phyloP scores from a whole-genome alignment of 1,139 yeast species.

The Magnusiomyces ingens region DNA sequence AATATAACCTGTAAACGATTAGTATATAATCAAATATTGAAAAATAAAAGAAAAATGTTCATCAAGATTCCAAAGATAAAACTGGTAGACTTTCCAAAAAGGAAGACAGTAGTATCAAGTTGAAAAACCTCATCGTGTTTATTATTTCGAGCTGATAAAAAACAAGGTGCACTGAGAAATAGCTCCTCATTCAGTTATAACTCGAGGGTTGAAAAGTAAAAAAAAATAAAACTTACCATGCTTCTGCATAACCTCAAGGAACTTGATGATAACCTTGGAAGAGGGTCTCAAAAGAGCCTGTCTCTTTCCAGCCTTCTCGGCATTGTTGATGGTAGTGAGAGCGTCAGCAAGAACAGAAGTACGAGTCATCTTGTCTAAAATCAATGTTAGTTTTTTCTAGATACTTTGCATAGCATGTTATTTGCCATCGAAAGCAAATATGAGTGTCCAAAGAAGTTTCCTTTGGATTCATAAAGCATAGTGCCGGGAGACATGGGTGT shows the following conservation, averaged over 20 bases:
- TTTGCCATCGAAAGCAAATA: constrained; percentile 7
- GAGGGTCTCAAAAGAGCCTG: constrained; percentile 98
- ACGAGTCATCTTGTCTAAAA: constrained; percentile 71
- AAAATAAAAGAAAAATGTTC: constrained; percentile 8
- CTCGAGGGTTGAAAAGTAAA: constrained; percentile 26
- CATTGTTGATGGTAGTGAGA: constrained; percentile 95
- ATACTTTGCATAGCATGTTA: constrained; percentile 8
- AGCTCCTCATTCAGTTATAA: constrained; percentile 98
- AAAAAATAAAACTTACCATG: constrained; percentile 52
- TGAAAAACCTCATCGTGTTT: constrained; percentile 27
- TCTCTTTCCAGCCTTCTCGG: constrained; percentile 99
- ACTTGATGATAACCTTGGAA: constrained; percentile 96
- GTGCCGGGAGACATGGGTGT: constrained; percentile 15
- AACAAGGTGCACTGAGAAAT: constrained; percentile 86
- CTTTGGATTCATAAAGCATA: constrained; percentile 11
- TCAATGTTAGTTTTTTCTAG: constrained; percentile 9
- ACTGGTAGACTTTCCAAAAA: constrained; percentile 33
- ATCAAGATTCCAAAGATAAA: constrained; percentile 11
- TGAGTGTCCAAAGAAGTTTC: constrained; percentile 12
- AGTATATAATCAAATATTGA: constrained; percentile 22
- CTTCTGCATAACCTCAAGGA: constrained; percentile 95
- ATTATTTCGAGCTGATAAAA: constrained; percentile 92
- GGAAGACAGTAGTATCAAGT: background rate
- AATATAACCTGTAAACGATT: constrained; percentile 64
- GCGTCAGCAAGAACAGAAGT: constrained; percentile 99